Conservation (phyloP, 345 rosid species). For the Gossypium stocksii region DNA sequence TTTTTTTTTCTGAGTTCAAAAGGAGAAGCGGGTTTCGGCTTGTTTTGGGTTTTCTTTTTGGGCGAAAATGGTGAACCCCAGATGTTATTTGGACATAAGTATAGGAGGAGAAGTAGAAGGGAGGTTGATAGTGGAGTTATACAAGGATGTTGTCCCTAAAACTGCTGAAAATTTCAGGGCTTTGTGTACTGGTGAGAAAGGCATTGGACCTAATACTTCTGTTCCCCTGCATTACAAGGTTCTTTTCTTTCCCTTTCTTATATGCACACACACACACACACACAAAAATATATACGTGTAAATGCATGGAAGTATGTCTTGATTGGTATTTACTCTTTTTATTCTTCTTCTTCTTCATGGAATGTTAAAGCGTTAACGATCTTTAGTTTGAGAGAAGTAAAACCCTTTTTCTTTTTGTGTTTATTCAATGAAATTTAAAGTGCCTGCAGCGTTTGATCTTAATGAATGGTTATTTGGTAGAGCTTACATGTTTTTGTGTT, state of each 20-base stretch:
- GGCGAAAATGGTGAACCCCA: constrained; percentile 50
- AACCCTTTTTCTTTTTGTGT: neutral
- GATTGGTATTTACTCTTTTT: neutral
- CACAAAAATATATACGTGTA: neutral
- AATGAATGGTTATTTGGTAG: neutral
- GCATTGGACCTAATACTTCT: constrained; percentile 67
- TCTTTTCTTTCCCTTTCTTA: neutral
- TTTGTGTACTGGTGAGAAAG: constrained; percentile 91
- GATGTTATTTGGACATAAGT: constrained; percentile 80
- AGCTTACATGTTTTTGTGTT: neutral
- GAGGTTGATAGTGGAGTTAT: constrained; percentile 76
- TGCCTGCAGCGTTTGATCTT: neutral
- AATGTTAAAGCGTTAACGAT: neutral
- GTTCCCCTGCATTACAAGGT: constrained; percentile 90
- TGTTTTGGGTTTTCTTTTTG: neutral
- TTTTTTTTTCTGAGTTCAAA: neutral
- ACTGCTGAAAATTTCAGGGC: constrained; percentile 93
- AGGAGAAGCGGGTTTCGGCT: constrained; percentile 8
- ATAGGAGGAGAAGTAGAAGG: constrained; percentile 94
- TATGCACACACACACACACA: too few relatives aligned
- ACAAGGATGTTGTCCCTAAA: constrained; percentile 72
- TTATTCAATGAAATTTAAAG: neutral
- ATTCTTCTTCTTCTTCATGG: constrained; percentile 1
- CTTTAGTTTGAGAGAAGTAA: neutral
- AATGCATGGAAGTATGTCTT: neutral